Conservation (phyloP, 257 asterid genomes). For the Salvia splendens region DNA sequence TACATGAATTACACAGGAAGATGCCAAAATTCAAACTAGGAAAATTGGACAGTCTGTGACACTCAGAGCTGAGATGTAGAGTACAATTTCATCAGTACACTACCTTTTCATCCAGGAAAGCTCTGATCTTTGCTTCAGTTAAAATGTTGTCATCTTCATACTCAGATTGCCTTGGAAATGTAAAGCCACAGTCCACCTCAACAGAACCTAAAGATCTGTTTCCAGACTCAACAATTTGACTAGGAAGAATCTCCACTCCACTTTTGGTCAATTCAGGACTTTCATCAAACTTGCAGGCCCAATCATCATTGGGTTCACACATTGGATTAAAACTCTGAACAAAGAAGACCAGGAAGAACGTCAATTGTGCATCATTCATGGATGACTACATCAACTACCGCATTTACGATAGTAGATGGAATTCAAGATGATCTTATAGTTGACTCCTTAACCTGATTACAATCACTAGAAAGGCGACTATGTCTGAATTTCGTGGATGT, state of each 20-base stretch:
- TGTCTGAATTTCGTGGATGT: slow-evolving; percentile 56
- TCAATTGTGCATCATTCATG: slow-evolving; percentile 24
- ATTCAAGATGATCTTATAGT: slow-evolving; percentile 24
- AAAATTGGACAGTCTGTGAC: slow-evolving; percentile 6
- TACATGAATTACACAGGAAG: not conserved
- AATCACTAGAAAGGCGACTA: slow-evolving; percentile 50
- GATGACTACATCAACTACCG: slow-evolving; percentile 11
- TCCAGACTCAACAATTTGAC: slow-evolving; percentile 47
- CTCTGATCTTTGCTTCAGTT: slow-evolving; percentile 87
- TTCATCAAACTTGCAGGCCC: slow-evolving; percentile 76
- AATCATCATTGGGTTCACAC: slow-evolving; percentile 81
- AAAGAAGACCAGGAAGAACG: slow-evolving; percentile 23
- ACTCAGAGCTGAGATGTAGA: slow-evolving; percentile 4
- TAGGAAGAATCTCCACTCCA: slow-evolving; percentile 41
- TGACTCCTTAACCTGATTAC: slow-evolving; percentile 63
- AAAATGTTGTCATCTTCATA: slow-evolving; percentile 84
- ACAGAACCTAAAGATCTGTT: slow-evolving; percentile 44
- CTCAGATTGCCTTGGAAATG: slow-evolving; percentile 64
- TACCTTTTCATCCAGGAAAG: slow-evolving; percentile 95
- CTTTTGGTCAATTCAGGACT: slow-evolving; percentile 62
- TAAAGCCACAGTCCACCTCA: slow-evolving; percentile 58
- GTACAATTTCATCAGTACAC: slow-evolving; percentile 3
- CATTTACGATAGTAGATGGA: slow-evolving; percentile 11
- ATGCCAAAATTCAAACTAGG: slow-evolving; percentile 4
- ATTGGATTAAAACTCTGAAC: slow-evolving; percentile 90